Evolutionary conservation across 257 asterid genomes (phyloP), one percentile per base, ranked within the genome.

Genomic region (Oldenlandia corymbosa): DNA sequence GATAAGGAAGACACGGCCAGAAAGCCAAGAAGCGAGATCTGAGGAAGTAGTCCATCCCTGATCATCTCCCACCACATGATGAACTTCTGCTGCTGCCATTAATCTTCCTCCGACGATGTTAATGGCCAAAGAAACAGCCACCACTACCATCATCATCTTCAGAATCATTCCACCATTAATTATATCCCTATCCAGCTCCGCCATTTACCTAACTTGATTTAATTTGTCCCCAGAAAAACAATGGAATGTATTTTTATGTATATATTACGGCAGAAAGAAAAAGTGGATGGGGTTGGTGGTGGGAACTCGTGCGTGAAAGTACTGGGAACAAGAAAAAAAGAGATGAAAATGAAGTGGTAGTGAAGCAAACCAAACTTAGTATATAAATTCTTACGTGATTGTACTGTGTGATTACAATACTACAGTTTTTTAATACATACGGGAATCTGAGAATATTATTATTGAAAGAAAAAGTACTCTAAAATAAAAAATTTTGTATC

Each of bases 31-130:
- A 49, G 3, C 31, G 68, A 78, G 64, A 71, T 84, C 77, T 13
- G 74, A 69, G 26, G 73, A 58, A 10, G 81, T 70, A 28, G 74
- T 73, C 90, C 86, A 84, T 5, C 77, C 85, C 5, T 48, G 36
- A n/a, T 78, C 85, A 1, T 67, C 85, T 51, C 90, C 88, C 18
- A 79, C 88, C 58, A 80, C 78, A 74, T 88, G 93, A 71, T 84
- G 90, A 67, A 78, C 83, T 65, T 71, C 69, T 12, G 78, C 92
- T 0, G 60, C 60, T 11, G 60, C 36, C 68, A 70, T 31, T 55
- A 68, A 47, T 32, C 30, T 34, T 27, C 74, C 82, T 39, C 62
- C 59, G 12, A 58, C 39, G 9, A 4, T 4, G 9, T 34, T 34
- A 34, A 34, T 21, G 17, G 50, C 65, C 31, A 51, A 43, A 1